Percentiles rank a stretch among this genome's conserved stretches.
These are phyloP conservation scores for Thalassiosira hispida DNA, from an alignment of 352 stramenopile genomes.

Conservation along the genomic window DNA sequence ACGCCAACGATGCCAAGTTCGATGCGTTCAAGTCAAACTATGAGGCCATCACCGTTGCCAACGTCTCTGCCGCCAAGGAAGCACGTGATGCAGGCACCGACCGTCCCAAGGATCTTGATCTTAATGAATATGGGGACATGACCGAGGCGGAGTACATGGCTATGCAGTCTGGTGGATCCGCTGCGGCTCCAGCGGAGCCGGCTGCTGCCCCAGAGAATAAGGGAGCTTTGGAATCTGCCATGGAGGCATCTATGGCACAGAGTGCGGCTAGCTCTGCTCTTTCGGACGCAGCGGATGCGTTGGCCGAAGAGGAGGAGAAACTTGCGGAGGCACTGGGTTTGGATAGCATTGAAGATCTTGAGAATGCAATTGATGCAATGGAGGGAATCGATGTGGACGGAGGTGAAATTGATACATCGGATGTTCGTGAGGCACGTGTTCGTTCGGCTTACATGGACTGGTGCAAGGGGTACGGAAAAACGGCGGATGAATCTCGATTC, in stretches of 20 bases:
- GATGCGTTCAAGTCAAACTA: conserved; percentile 78
- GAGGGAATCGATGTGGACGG: conserved; percentile 72
- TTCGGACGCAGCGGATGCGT: conserved; percentile 71
- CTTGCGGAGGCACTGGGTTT: conserved; percentile 73
- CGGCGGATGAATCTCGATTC: conserved; percentile 69
- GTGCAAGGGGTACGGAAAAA: conserved; percentile 79
- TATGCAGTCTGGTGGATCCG: conserved; percentile 39
- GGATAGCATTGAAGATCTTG: conserved; percentile 77
- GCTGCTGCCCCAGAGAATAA: conserved; percentile 8
- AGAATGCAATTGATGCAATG: conserved; percentile 72
- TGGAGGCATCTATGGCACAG: conserved; percentile 68
- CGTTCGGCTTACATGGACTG: conserved; percentile 77
- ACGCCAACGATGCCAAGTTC: conserved; percentile 57
- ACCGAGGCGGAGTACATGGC: conserved; percentile 74
- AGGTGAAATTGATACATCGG: conserved; percentile 55
- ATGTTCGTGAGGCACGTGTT: conserved; percentile 72
- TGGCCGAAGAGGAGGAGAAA: conserved; percentile 77
- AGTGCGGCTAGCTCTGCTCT: conserved; percentile 68
- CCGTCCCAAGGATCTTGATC: conserved; percentile 53
- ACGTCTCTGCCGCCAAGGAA: conserved; percentile 73
- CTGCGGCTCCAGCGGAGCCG: background rate
- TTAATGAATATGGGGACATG: conserved; percentile 81
- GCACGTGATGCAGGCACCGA: conserved; percentile 55
- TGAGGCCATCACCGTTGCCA: conserved; percentile 74
- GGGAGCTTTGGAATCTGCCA: conserved; percentile 60